Base-by-base conservation (phyloP, 2,329 filamentous ascomycete species). In the Diaporthe vexans region DNA sequence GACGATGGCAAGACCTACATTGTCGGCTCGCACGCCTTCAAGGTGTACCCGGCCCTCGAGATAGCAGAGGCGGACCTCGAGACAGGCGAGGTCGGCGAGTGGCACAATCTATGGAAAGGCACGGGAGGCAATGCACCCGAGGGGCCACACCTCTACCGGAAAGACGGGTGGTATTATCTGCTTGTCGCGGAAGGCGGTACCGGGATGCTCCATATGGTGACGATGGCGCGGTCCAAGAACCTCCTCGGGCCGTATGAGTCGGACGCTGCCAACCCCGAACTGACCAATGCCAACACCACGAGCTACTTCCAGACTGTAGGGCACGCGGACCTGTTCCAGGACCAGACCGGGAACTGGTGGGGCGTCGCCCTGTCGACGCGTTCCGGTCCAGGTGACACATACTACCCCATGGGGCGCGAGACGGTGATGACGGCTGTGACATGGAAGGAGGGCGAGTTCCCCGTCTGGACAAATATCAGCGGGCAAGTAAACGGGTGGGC, bases 271-370 rank as follows among this genome's bases (percentile, higher is more conserved):
- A 88, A 89, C 74, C 88, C 87, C 0, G 82, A 88, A 0, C 78
- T 89, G 5, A 87, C 84, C 0, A 86, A 85, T 19, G 82, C 82
- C 13, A 85, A 86, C 54, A 86, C 85, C 0, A 83, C 82, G 0
- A 81, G 78, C 26, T 86, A 85, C 70, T 87, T 86, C 73, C 89
- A 91, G 76, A 88, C 88, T 1, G 85, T 90, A 0, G 89, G 89
- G 0, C 90, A 91, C 71, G 86, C 87, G 0, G 89, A 91, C 75
- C 75, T 91, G 2, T 90, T 91, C 74, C 85, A 89, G 63, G 89
- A 91, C 73, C 76, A 76, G 0, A 70, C 75, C 0, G 81, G 80
- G 0, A 83, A 84, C 73, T 86, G 84, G 83, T 86, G 85, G 84
- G 82, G 81, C 0, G 82, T 84, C 9, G 84, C 83, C 2, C 79